Conservation (phyloP, 2,329 filamentous ascomycete genomes). For the Monosporascus sp. region DNA sequence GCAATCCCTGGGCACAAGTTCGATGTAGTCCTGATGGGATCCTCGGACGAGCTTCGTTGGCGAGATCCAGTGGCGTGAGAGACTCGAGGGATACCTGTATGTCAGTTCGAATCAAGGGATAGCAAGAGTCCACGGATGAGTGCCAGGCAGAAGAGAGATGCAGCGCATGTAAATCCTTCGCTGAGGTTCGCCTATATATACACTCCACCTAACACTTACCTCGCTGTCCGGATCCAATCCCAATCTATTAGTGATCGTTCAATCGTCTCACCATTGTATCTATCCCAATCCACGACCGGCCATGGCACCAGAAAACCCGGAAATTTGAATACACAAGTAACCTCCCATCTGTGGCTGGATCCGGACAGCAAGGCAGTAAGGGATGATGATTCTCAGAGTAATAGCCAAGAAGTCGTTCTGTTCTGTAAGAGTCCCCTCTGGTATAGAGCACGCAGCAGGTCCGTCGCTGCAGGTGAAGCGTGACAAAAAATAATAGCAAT, state of each 20-base stretch:
- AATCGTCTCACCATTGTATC: constrained; percentile 20
- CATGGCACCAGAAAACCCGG: constrained; percentile 23
- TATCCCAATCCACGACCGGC: constrained; percentile 22
- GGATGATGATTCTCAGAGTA: constrained; percentile 21
- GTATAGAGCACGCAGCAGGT: constrained; percentile 20
- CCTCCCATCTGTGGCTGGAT: constrained; percentile 26
- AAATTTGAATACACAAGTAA: constrained; percentile 21
- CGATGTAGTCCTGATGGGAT: not conserved
- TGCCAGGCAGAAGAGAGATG: constrained; percentile 17
- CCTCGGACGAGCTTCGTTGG: not conserved
- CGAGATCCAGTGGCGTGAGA: not conserved
- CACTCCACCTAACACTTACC: constrained; percentile 44
- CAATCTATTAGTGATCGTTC: constrained; percentile 29
- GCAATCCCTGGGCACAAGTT: no score
- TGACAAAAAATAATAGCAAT: constrained; percentile 25
- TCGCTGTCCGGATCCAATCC: constrained; percentile 45
- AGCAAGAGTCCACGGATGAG: constrained; percentile 16
- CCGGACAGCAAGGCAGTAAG: constrained; percentile 36
- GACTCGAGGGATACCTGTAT: constrained; percentile 1
- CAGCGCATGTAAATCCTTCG: constrained; percentile 30
- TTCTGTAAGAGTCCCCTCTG: constrained; percentile 24
- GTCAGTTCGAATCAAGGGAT: constrained; percentile 11
- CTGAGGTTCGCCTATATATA: constrained; percentile 48
- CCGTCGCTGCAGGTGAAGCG: constrained; percentile 22
- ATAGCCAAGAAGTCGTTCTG: constrained; percentile 21